phyloP scores from a whole-genome alignment of 2,329 filamentous ascomycete genomes.

The Zopfia rhizophila region DNA sequence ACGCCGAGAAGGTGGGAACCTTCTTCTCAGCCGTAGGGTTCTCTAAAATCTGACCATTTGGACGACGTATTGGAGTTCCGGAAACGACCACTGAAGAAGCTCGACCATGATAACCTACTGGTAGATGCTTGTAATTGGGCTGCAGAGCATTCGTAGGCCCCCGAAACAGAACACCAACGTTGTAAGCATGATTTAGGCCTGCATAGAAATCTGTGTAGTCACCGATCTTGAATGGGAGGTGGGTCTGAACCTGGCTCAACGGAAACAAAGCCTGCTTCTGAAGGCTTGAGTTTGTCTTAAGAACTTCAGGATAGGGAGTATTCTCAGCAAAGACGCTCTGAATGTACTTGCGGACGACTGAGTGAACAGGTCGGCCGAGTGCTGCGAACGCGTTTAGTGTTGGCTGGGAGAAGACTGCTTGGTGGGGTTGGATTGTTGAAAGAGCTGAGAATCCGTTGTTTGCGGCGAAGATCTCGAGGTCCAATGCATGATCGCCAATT shows the following conservation, averaged over 20 bases:
- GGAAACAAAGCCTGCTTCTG: slow-evolving; percentile 69
- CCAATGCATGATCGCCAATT: slow-evolving; percentile 77
- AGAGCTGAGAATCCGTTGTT: slow-evolving; percentile 69
- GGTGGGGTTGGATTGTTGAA: slow-evolving; percentile 66
- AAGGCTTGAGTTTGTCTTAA: slow-evolving; percentile 70
- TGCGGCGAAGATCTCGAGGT: slow-evolving; percentile 71
- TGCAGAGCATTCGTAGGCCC: slow-evolving; percentile 78
- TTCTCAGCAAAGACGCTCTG: slow-evolving; percentile 72
- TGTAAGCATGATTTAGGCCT: slow-evolving; percentile 80
- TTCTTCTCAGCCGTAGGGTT: slow-evolving; percentile 71
- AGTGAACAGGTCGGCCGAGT: slow-evolving; percentile 74
- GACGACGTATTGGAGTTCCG: slow-evolving; percentile 77
- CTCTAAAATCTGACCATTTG: slow-evolving; percentile 77
- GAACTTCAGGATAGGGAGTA: slow-evolving; percentile 68
- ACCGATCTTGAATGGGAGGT: slow-evolving; percentile 80
- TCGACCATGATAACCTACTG: slow-evolving; percentile 83
- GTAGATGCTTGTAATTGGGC: slow-evolving; percentile 83
- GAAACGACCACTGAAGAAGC: slow-evolving; percentile 80
- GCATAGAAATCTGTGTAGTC: slow-evolving; percentile 91
- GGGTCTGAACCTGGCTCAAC: slow-evolving; percentile 68
- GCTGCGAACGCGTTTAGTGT: slow-evolving; percentile 79
- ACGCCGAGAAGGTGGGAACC: slow-evolving; percentile 70
- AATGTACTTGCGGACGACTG: slow-evolving; percentile 74
- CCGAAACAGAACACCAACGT: slow-evolving; percentile 77
- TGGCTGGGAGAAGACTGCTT: slow-evolving; percentile 70